Base-by-base conservation (phyloP, 2,329 filamentous ascomycete genomes). In the Exophiala xenobiotica region DNA sequence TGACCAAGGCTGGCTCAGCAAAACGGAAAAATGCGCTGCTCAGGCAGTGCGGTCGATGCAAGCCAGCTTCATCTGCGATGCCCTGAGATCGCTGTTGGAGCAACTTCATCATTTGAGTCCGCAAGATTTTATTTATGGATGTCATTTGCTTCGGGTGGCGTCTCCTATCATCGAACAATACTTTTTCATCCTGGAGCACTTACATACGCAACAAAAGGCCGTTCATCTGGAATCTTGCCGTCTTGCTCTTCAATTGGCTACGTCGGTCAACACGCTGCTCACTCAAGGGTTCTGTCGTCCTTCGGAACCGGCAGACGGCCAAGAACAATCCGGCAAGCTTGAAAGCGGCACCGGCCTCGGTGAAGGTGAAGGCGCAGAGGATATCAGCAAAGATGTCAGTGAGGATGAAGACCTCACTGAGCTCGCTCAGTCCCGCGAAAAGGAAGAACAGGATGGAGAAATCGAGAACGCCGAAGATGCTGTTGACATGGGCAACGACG, bases 301-400 rank as follows among this genome's bases (percentile, higher is more conserved):
- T 0, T 79, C 87, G 18, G 91, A 97, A 63, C 86, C 90, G 61
- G 81, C 88, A 33, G 82, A 85, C 42, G 82, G 85, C 50, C 78
- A 83, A 44, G 82, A 81, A 16, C 81, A 88, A 53, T 79, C 82
- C 19, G 88, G 91, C 9, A 87, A 95, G 62, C 76, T 96, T 23
- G 92, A 99, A 69, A 84, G 83, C 29, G 95, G 95, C 12, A 97
- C 91, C 8, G 95, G 93, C 26, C 82, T 99, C 19, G 95, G 93
- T 16, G 93, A 96, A 39, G 95, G 93, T 8, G 88, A 96, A 68
- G 95, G 92, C 14, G 91, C 87, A 3, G 91, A 99, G 66, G 92
- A 99, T 68, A 97, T 99, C 59, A 97, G 91, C 70, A 97, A 99
- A 67, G 93, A 99, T 64, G 87, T 99, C 40, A 83, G 88, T 57